Conservation (phyloP, 73 alveolate genomes). For the Symbiodinium natans region DNA sequence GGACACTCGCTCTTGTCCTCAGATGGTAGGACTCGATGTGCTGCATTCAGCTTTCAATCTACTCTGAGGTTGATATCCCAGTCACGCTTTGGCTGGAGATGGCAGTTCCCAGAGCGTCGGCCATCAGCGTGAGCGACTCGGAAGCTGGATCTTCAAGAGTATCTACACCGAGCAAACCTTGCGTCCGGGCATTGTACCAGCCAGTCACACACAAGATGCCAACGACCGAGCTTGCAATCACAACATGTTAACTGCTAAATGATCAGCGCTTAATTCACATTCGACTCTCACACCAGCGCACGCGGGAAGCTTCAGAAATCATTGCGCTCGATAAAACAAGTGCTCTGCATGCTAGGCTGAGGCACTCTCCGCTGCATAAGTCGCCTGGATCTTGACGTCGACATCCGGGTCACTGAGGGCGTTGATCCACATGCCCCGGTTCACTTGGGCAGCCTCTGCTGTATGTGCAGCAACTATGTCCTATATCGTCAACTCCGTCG, state of each 20-base stretch:
- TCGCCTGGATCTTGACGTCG: neutral
- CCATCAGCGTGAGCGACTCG: neutral
- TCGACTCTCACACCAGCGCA: too few relatives aligned
- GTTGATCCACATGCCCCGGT: conserved; percentile 9
- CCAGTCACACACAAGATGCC: too few relatives aligned
- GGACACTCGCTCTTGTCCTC: neutral
- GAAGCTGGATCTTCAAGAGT: neutral
- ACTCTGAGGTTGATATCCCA: neutral
- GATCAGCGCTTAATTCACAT: too few relatives aligned
- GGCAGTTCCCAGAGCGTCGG: conserved; percentile 7
- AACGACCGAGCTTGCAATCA: too few relatives aligned
- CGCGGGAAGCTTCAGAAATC: too few relatives aligned
- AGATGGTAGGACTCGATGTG: neutral
- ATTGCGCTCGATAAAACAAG: too few relatives aligned
- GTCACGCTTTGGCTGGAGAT: neutral
- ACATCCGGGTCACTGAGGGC: conserved; percentile 21
- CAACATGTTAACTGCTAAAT: too few relatives aligned
- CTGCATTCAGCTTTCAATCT: neutral
- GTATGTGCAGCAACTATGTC: too few relatives aligned
- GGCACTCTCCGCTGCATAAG: neutral
- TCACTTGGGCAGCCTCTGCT: neutral
- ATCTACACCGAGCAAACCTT: neutral
- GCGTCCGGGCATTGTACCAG: too few relatives aligned
- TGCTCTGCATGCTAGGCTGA: too few relatives aligned
- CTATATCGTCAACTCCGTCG: too few relatives aligned